Conservation (phyloP, 306 rosid genomes). For the Sindora glabra region DNA sequence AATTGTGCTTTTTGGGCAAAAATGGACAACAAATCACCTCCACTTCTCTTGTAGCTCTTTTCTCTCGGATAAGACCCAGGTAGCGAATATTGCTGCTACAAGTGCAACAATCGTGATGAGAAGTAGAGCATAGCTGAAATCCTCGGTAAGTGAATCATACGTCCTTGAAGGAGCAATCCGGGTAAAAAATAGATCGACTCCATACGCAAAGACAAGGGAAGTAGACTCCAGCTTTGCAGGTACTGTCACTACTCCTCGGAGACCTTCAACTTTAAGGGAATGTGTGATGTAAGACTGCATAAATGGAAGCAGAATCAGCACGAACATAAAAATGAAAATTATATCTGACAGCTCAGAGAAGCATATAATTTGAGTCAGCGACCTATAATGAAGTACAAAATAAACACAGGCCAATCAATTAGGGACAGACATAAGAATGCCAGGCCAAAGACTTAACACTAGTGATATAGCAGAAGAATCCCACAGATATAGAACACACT, state of each 20-base stretch:
- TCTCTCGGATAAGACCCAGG: slow-evolving; percentile 82
- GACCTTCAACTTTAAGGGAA: slow-evolving; percentile 82
- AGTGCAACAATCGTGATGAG: slow-evolving; percentile 86
- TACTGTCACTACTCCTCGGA: slow-evolving; percentile 65
- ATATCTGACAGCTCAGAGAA: too few relatives aligned
- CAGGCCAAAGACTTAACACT: too few relatives aligned
- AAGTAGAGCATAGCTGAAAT: slow-evolving; percentile 97
- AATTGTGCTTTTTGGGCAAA: background rate
- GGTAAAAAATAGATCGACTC: slow-evolving; percentile 90
- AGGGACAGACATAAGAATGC: too few relatives aligned
- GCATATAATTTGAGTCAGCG: too few relatives aligned
- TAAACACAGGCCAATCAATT: too few relatives aligned
- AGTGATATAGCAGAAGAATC: too few relatives aligned
- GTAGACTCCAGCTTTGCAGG: slow-evolving; percentile 97
- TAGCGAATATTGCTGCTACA: slow-evolving; percentile 74
- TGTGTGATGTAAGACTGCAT: slow-evolving; percentile 86
- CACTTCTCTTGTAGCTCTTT: slow-evolving; percentile 90
- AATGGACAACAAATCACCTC: slow-evolving; percentile 51
- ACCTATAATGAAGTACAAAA: too few relatives aligned
- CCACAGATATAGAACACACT: too few relatives aligned
- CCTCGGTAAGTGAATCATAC: slow-evolving; percentile 94
- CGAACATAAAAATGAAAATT: too few relatives aligned
- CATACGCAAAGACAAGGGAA: slow-evolving; percentile 78
- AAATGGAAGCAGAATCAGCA: background rate
- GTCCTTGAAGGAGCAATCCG: slow-evolving; percentile 87